These are phyloP conservation scores for Gracilaria domingensis DNA, from an alignment of 23 red algal species.

Conservation along the genomic window DNA sequence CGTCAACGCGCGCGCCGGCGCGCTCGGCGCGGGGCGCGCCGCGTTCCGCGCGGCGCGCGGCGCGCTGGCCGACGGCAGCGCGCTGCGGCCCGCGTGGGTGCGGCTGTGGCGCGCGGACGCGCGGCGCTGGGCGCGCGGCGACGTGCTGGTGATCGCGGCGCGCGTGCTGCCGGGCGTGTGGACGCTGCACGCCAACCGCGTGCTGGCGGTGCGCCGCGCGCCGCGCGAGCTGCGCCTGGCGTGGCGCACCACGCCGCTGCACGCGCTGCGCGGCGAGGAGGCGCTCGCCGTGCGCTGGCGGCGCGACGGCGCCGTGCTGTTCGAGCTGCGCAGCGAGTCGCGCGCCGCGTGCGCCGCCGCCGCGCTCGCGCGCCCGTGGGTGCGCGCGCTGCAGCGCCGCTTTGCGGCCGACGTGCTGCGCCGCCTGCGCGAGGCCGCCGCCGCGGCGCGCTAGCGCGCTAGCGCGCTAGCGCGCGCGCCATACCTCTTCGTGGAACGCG, in stretches of 20 bases:
- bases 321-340: conserved; percentile 57
- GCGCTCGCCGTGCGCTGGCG: conserved; percentile 3
- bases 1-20: conserved; percentile 28
- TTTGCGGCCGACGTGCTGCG: conserved; percentile 42
- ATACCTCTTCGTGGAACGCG: background rate
- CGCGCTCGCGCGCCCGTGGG: background rate
- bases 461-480: background rate
- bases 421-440: background rate
- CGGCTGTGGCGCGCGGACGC: conserved; percentile 50
- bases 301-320: conserved; percentile 24
- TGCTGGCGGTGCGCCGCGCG: conserved; percentile 3
- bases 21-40: background rate
- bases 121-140: conserved; percentile 12
- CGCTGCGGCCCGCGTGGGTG: conserved; percentile 53
- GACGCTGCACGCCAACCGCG: conserved; percentile 60
- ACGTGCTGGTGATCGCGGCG: conserved; percentile 51
- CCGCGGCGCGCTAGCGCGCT: background rate
- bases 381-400: conserved; percentile 25
- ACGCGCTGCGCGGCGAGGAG: conserved; percentile 63
- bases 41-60: background rate
- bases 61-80: conserved; percentile 33
- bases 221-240: background rate
- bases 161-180: conserved; percentile 58
- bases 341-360: conserved; percentile 22
- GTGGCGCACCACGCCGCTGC: conserved; percentile 60